phyloP scores from a whole-genome alignment of 75 land plant genomes.

The Adiantum capillusveneris region DNA sequence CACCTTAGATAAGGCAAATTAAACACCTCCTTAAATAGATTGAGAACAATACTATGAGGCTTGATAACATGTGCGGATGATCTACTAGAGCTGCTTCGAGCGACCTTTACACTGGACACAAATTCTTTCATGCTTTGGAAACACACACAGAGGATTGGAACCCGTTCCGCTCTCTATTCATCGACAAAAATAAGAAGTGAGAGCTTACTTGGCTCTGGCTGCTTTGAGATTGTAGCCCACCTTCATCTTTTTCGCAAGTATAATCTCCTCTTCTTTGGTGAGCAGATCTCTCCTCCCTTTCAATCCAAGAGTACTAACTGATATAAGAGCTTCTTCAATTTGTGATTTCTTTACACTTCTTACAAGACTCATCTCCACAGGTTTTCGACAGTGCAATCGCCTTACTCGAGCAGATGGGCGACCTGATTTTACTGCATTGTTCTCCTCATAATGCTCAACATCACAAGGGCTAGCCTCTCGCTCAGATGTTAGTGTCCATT shows the following conservation, averaged over 20 bases:
- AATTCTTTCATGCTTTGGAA: background rate
- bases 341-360: too few species aligned
- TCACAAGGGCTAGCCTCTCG: background rate
- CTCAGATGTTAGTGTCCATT: conserved; percentile 46
- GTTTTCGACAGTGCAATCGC: conserved; percentile 33
- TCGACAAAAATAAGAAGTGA: background rate
- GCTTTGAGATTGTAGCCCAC: conserved; percentile 51
- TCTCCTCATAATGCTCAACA: background rate
- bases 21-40: too few species aligned
- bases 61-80: background rate
- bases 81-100: background rate
- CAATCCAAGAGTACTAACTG: conserved; percentile 41
- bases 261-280: conserved; percentile 60
- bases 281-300: conserved; percentile 44
- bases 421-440: conserved; percentile 34
- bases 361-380: conserved; percentile 3
- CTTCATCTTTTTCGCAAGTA: conserved; percentile 53
- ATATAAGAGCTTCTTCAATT: conserved; percentile 2
- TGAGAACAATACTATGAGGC: background rate
- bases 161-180: too few species aligned
- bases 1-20: too few species aligned
- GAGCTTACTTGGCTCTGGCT: conserved; percentile 47
- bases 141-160: too few species aligned
- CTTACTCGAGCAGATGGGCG: conserved; percentile 54
- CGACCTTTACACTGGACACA: background rate